Evolutionary conservation across 1,139 yeast species (phyloP).

Genomic region (Sugiyamaella xylanicola): DNA sequence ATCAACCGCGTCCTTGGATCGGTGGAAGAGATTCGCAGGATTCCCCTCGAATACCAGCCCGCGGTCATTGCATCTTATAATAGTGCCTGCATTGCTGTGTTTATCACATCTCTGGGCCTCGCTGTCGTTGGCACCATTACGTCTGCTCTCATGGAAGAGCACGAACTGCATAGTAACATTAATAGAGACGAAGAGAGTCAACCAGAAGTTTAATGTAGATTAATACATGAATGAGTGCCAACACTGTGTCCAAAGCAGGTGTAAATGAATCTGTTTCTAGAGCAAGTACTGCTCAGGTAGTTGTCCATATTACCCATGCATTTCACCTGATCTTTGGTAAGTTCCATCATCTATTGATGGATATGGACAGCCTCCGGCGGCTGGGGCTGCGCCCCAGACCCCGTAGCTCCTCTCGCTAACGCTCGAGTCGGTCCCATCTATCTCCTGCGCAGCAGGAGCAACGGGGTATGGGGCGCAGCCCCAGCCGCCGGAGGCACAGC

Average conservation of each 20-base stretch:
- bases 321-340: no score
- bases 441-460: no score
- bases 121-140: conserved; percentile 44
- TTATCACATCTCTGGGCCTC: conserved; percentile 50
- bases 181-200: conserved; percentile 5
- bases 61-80: conserved; percentile 54
- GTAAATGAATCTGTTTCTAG: no score
- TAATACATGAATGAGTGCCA: no score
- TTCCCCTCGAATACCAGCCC: conserved; percentile 53
- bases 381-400: neutral
- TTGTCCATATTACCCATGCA: no score
- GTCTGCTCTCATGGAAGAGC: conserved; percentile 44
- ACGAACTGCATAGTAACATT: conserved; percentile 42
- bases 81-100: conserved; percentile 55
- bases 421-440: neutral
- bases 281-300: no score
- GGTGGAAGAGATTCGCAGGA: conserved; percentile 56
- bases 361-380: neutral
- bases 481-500: no score
- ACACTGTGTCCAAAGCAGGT: no score
- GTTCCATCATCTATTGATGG: no score
- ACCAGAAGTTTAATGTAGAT: neutral
- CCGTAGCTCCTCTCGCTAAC: neutral
- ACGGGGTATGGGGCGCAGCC: no score
- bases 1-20: conserved; percentile 57